phyloP scores from a whole-genome alignment of 345 rosid species.

The Brassica incana region DNA sequence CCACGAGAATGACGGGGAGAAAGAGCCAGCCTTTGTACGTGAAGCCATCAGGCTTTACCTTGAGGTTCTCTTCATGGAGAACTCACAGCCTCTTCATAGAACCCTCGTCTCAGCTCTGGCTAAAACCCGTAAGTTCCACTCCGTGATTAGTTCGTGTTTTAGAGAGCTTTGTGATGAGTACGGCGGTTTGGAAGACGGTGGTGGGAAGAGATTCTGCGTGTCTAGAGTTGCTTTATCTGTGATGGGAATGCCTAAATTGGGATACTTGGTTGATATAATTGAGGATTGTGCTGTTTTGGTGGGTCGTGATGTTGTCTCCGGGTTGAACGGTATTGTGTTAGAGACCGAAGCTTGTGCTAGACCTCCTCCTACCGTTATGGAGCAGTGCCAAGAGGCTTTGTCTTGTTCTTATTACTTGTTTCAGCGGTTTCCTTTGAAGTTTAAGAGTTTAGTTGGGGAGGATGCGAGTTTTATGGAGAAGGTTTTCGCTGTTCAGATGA shows the following conservation, averaged over 20 bases:
- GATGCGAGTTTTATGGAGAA: slow-evolving; percentile 54
- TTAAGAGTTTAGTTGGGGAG: slow-evolving; percentile 44
- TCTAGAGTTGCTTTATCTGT: slow-evolving; percentile 80
- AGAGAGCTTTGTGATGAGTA: slow-evolving; percentile 64
- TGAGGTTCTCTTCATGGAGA: slow-evolving; percentile 77
- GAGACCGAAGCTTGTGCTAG: slow-evolving; percentile 65
- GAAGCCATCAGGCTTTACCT: slow-evolving; percentile 59
- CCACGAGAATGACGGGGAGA: slow-evolving; percentile 30
- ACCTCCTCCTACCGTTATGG: slow-evolving; percentile 89
- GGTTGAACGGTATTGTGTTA: slow-evolving; percentile 59
- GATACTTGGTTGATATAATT: slow-evolving; percentile 68
- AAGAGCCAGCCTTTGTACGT: slow-evolving; percentile 27
- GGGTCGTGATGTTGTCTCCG: slow-evolving; percentile 66
- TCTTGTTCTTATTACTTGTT: slow-evolving; percentile 92
- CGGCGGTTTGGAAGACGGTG: slow-evolving; percentile 38
- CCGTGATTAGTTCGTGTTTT: slow-evolving; percentile 56
- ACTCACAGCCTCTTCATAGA: slow-evolving; percentile 76
- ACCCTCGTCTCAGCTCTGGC: slow-evolving; percentile 70
- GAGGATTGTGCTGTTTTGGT: slow-evolving; percentile 75
- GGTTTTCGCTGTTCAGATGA: slow-evolving; percentile 55
- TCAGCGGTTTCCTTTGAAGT: slow-evolving; percentile 71
- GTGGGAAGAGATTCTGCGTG: slow-evolving; percentile 67
- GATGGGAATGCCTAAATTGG: slow-evolving; percentile 88
- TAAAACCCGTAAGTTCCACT: slow-evolving; percentile 52
- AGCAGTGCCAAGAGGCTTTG: slow-evolving; percentile 91